Percentiles rank a stretch among this genome's conserved stretches.
Conservation (phyloP, 2,329 filamentous ascomycete genomes). For the Colletotrichum falcatum region DNA sequence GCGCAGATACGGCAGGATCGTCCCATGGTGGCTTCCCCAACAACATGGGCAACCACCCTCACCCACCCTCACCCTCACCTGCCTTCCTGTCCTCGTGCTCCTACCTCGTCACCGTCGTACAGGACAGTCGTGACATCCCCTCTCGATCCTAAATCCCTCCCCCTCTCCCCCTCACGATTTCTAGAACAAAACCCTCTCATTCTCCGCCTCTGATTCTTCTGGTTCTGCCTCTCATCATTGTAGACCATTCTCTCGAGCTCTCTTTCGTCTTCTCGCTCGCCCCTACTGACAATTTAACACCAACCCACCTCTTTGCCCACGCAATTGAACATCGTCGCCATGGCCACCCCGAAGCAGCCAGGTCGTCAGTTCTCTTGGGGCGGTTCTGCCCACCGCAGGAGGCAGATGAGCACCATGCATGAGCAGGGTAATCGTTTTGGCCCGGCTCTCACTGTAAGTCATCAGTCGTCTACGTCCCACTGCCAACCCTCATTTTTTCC, state of each 20-base stretch:
- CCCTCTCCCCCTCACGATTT: neutral
- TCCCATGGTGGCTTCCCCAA: conserved; percentile 26
- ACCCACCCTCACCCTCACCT: neutral
- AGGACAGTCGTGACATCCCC: neutral
- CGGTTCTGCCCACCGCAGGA: conserved; percentile 59
- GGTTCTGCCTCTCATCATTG: neutral
- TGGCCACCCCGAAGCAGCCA: conserved; percentile 25
- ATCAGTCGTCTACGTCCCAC: neutral
- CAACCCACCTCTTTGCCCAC: neutral
- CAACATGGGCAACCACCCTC: conserved; percentile 12
- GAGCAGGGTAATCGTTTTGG: conserved; percentile 59
- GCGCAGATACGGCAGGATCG: conserved; percentile 32
- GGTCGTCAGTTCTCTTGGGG: conserved; percentile 58
- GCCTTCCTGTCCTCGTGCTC: neutral
- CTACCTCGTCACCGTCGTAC: neutral
- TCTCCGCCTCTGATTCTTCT: neutral
- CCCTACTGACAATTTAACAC: neutral
- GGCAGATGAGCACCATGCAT: conserved; percentile 59
- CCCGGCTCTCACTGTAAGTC: conserved; percentile 59
- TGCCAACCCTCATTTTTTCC: neutral
- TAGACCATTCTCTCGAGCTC: neutral
- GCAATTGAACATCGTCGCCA: conserved; percentile 1
- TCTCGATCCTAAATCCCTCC: too few relatives aligned
- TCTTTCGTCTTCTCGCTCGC: neutral
- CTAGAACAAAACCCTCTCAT: conserved; percentile 16